These are phyloP conservation scores for Escovopsis sp. DNA, from an alignment of 2,329 filamentous ascomycete species.

Conservation along the genomic window DNA sequence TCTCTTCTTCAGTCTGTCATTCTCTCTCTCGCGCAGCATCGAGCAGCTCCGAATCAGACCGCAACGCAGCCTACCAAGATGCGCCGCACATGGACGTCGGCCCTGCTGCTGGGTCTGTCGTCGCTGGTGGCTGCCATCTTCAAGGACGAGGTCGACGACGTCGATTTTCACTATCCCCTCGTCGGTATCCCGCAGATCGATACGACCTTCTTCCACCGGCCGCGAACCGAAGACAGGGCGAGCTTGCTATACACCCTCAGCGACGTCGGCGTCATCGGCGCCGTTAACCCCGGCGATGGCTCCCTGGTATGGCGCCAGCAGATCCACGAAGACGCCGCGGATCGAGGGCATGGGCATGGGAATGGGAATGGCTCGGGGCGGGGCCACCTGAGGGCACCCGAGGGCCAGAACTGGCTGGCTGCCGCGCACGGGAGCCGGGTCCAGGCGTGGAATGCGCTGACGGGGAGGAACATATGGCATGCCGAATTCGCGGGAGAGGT, in stretches of 20 bases:
- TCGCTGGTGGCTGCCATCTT: conserved; percentile 52
- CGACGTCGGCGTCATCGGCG: conserved; percentile 69
- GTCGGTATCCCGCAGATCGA: conserved; percentile 68
- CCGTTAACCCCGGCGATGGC: conserved; percentile 78
- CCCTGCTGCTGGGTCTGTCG: conserved; percentile 24
- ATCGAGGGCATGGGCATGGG: too few species aligned
- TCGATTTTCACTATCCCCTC: conserved; percentile 87
- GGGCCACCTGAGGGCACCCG: conserved; percentile 54
- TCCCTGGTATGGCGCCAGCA: conserved; percentile 75
- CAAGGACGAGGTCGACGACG: conserved; percentile 75
- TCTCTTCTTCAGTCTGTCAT: conserved; percentile 1
- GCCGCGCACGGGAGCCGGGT: conserved; percentile 58
- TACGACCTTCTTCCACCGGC: conserved; percentile 90
- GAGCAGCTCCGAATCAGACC: neutral
- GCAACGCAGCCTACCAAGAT: conserved; percentile 10
- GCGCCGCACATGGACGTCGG: conserved; percentile 22
- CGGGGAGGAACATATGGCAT: conserved; percentile 67
- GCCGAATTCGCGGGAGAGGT: conserved; percentile 42
- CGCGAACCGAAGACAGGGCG: conserved; percentile 65
- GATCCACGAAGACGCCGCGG: conserved; percentile 36
- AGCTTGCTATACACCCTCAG: conserved; percentile 85
- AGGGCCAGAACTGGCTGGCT: conserved; percentile 63
- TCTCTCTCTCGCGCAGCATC: neutral
- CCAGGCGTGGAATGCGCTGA: conserved; percentile 69
- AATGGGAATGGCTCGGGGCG: conserved; percentile 12